A percentile compares a stretch with the other conserved stretches of the same genome.
phyloP scores from a whole-genome alignment of 805 yeast genomes.

The Ogataea polymorpha region DNA sequence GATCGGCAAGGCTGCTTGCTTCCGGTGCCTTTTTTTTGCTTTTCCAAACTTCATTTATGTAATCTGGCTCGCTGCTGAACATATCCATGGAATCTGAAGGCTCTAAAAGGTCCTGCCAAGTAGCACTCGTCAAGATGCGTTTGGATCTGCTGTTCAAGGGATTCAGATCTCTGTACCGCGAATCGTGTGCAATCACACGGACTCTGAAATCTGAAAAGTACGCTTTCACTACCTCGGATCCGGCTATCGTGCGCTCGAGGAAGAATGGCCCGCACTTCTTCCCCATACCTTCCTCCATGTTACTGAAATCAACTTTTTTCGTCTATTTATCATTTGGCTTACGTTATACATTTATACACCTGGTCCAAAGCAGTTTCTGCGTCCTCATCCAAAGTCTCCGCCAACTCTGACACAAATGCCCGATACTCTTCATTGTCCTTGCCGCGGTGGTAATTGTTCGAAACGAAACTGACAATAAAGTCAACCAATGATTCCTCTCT shows the following conservation, averaged over 20 bases:
- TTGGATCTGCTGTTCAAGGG: constrained; percentile 7
- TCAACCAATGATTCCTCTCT: constrained; percentile 48
- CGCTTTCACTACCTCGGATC: constrained; percentile 21
- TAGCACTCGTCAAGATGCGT: constrained; percentile 18
- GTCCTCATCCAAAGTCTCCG: constrained; percentile 47
- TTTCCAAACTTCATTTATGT: constrained; percentile 15
- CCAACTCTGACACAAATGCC: constrained; percentile 42
- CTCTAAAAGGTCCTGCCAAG: constrained; percentile 26
- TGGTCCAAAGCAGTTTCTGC: constrained; percentile 29
- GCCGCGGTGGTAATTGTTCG: constrained; percentile 32
- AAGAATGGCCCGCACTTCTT: constrained; percentile 11
- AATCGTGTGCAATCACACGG: constrained; percentile 9
- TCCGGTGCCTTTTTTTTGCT: background rate
- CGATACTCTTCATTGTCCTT: constrained; percentile 29
- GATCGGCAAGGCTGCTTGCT: constrained; percentile 1
- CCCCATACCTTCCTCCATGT: background rate
- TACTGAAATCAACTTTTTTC: background rate
- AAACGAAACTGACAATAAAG: constrained; percentile 40
- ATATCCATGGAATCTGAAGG: constrained; percentile 25
- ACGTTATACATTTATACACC: constrained; percentile 9
- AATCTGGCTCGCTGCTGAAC: constrained; percentile 24
- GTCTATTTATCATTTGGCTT: background rate
- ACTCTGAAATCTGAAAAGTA: constrained; percentile 24
- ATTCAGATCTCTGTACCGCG: constrained; percentile 12
- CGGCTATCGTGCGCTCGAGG: constrained; percentile 25